phyloP scores from a whole-genome alignment of 2,329 filamentous ascomycete genomes.

The Stachybotrys chartarum region DNA sequence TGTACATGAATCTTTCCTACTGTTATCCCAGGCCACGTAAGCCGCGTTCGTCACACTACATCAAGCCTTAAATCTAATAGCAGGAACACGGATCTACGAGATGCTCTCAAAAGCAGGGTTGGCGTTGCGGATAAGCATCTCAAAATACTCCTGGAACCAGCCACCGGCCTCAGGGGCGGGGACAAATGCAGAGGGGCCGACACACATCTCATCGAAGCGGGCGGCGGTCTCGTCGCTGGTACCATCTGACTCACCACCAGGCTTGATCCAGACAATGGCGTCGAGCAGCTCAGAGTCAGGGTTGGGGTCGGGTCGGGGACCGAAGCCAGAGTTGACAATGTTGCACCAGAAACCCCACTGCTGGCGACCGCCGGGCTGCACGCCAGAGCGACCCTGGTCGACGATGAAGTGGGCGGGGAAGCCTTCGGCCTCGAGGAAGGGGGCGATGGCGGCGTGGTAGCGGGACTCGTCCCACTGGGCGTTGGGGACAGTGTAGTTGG shows the following conservation, averaged over 20 bases:
- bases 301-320: constrained; percentile 53
- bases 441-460: constrained; percentile 60
- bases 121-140: constrained; percentile 47
- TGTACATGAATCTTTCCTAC: no score
- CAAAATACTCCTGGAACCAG: constrained; percentile 61
- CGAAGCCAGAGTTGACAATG: constrained; percentile 55
- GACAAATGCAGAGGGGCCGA: constrained; percentile 43
- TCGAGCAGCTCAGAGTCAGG: constrained; percentile 53
- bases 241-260: constrained; percentile 51
- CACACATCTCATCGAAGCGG: constrained; percentile 36
- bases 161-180: constrained; percentile 63
- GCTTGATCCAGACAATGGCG: constrained; percentile 66
- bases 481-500: neutral
- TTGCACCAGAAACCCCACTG: constrained; percentile 66
- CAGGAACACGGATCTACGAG: no score
- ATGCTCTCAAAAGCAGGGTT: constrained; percentile 41
- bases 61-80: no score
- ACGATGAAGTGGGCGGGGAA: constrained; percentile 39
- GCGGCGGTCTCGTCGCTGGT: constrained; percentile 38
- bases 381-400: constrained; percentile 43
- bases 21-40: no score
- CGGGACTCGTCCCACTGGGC: constrained; percentile 33
- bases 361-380: constrained; percentile 52
- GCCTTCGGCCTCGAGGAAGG: constrained; percentile 44
- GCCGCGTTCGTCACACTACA: no score